phyloP scores from a whole-genome alignment of 345 rosid genomes.

The Punica granatum region DNA sequence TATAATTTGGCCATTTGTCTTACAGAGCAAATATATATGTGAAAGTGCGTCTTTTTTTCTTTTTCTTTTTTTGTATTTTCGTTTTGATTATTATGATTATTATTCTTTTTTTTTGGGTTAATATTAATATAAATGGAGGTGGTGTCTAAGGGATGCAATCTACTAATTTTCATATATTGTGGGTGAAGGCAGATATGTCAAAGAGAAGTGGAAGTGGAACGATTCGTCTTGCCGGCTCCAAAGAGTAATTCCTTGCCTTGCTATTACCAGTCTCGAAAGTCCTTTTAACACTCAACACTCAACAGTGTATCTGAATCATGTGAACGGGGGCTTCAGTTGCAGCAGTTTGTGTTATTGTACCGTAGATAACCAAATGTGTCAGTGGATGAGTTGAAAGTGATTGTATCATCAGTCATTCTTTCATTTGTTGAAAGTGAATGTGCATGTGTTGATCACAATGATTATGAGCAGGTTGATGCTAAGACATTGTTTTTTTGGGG shows the following conservation, averaged over 20 bases:
- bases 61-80: too few relatives aligned
- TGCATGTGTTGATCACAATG: background rate
- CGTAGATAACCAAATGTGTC: background rate
- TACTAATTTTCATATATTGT: constrained; percentile 5
- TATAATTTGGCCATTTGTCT: too few relatives aligned
- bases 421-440: background rate
- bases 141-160: background rate
- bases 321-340: background rate
- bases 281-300: background rate
- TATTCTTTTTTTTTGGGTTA: background rate
- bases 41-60: too few relatives aligned
- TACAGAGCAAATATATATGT: too few relatives aligned
- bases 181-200: constrained; percentile 79
- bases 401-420: background rate
- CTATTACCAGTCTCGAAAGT: background rate
- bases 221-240: constrained; percentile 10
- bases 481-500: background rate
- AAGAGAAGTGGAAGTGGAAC: constrained; percentile 28
- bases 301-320: background rate
- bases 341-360: background rate
- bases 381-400: background rate
- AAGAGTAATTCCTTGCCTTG: constrained; percentile 41
- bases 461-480: background rate
- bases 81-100: background rate
- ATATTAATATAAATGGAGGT: too few relatives aligned